These are phyloP conservation scores for Ophiostoma himal-ulmi DNA, from an alignment of 2,329 filamentous ascomycete species.

Conservation along the genomic window DNA sequence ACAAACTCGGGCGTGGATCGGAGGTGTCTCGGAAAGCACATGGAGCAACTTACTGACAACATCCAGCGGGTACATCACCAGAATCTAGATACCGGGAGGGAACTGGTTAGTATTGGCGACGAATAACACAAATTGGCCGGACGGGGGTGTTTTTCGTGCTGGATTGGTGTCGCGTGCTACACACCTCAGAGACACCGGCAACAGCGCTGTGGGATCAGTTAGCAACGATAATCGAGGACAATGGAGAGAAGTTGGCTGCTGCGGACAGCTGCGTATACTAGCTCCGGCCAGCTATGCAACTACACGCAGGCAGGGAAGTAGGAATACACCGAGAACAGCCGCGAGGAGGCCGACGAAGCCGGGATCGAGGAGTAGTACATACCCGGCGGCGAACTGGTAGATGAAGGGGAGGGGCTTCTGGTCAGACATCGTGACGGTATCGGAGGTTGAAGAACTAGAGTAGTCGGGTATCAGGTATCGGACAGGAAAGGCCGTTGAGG, in stretches of 20 bases:
- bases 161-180: slow-evolving; percentile 33
- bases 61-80: slow-evolving; percentile 96
- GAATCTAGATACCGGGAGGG: slow-evolving; percentile 54
- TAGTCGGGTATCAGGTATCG: not conserved
- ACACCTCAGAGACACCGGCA: slow-evolving; percentile 93
- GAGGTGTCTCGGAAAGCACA: not conserved
- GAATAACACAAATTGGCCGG: not conserved
- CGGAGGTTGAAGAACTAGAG: not conserved
- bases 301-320: not conserved
- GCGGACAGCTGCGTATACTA: not conserved
- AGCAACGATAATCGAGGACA: slow-evolving; percentile 23
- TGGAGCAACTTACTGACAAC: slow-evolving; percentile 87
- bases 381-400: slow-evolving; percentile 92
- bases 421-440: slow-evolving; percentile 50
- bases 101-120: slow-evolving; percentile 17
- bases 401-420: slow-evolving; percentile 75
- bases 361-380: slow-evolving; percentile 27
- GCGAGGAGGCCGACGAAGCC: not conserved
- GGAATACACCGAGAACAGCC: not conserved
- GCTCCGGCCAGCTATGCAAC: not conserved
- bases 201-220: slow-evolving; percentile 64
- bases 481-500: not conserved
- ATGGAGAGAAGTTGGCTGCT: not conserved
- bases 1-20: not conserved
- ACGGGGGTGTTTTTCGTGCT: not conserved